Base-by-base conservation (phyloP, 495 filamentous ascomycete genomes). In the Hypoxylon intermedium region DNA sequence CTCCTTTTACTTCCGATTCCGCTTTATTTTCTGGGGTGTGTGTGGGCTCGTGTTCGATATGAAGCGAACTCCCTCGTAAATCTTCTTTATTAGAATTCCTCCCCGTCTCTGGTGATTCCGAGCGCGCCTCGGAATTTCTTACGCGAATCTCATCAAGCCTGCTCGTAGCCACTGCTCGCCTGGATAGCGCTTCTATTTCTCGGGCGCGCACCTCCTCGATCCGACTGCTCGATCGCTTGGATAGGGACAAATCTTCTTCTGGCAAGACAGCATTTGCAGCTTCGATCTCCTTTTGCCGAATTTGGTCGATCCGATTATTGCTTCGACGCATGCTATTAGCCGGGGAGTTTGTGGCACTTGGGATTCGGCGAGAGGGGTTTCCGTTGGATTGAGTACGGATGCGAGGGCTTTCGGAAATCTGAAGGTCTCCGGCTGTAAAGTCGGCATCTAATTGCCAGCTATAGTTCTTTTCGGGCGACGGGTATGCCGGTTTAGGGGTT, bases 391-490 rank as follows among this genome's bases (percentile, higher is more conserved):
- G 66, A 7, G 60, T 49, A 9, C 46, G 55, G 16, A 85, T 72
- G 12, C 81, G 82, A 28, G 87, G 86, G 33, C 85, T 89, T 9
- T 77, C 70, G 2, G 87, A 89, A 6, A 86, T 63, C 43, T 88
- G 82, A 24, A 88, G 53, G 40, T 85, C 85, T 16, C 75, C 77
- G 20, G 78, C 82, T n/a, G 86, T 88, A 55, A 91, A 87, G 31
- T 89, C 87, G 5, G 81, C 75, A 40, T 83, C 80, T 13, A 80
- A 64, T 36, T 88, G 77, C 83, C 82, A 85, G 20, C 82, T 78
- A 16, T 73, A 77, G 56, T 76, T 76, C 56, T 78, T 74, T 31
- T 83, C 74, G 2, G 79, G 72, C 16, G 82, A 81, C 9, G 68
- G 59, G 18, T 71, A 65, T n/a, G 60, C 60, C n/a, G 77, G 79